These are phyloP conservation scores for Bolboschoenus planiculmis DNA, from an alignment of 176 grass and related monocot genomes.

Conservation along the genomic window DNA sequence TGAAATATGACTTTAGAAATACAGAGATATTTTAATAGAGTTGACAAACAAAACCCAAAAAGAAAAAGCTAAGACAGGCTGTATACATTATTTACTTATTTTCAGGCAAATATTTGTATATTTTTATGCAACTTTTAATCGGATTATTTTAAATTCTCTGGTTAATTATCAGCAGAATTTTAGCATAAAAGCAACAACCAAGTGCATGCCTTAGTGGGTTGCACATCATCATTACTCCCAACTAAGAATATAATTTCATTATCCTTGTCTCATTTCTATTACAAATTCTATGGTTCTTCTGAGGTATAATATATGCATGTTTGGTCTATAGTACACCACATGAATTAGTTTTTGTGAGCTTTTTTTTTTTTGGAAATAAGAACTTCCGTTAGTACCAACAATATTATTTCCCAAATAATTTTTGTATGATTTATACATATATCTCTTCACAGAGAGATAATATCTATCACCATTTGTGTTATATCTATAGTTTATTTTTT, in stretches of 20 bases:
- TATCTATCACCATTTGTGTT: too few relatives aligned
- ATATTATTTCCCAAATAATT: too few relatives aligned
- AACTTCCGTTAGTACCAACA: too few relatives aligned
- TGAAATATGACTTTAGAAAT: neutral
- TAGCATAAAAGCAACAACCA: neutral
- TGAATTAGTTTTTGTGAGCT: too few relatives aligned
- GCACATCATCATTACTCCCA: conserved; percentile 25
- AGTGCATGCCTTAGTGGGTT: neutral
- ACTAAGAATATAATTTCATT: conserved; percentile 21
- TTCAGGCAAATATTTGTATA: neutral
- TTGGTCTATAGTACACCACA: neutral
- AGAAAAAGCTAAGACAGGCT: neutral
- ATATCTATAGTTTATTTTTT: neutral
- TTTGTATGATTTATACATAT: too few relatives aligned
- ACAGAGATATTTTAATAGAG: neutral
- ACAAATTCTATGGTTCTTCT: neutral
- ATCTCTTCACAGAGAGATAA: too few relatives aligned
- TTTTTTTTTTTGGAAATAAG: too few relatives aligned
- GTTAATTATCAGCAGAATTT: conserved; percentile 12
- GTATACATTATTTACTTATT: neutral
- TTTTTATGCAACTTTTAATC: neutral
- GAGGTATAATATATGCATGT: neutral
- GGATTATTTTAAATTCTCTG: conserved; percentile 11
- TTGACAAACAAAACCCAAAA: neutral
- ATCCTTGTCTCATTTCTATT: neutral